These are phyloP conservation scores for Blepharisma undulans DNA, from an alignment of 169 alveolate genomes.

Conservation along the genomic window DNA sequence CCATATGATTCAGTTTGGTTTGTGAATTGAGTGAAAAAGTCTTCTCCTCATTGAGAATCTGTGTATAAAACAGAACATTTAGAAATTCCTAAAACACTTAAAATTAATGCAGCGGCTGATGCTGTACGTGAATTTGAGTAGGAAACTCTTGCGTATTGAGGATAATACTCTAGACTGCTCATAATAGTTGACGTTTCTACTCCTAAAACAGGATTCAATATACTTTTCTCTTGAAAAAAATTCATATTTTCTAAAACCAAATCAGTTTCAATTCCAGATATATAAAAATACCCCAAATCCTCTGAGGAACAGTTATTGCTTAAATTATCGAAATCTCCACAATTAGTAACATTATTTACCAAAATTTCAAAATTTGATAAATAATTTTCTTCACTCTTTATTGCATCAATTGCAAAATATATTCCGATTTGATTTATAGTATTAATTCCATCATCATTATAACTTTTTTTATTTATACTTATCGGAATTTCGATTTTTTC, in stretches of 20 bases:
- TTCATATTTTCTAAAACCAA: neutral
- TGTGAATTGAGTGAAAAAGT: neutral
- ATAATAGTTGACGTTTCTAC: neutral
- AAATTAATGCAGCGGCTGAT: neutral
- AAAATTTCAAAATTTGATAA: neutral
- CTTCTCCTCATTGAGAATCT: neutral
- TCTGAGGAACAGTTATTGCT: too few species aligned
- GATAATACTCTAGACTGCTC: neutral
- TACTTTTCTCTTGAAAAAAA: neutral
- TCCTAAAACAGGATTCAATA: neutral
- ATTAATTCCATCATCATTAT: neutral
- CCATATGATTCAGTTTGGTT: neutral
- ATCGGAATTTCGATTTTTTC: neutral
- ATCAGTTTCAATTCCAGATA: neutral
- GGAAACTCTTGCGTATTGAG: neutral
- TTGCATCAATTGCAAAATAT: neutral
- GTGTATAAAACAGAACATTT: neutral
- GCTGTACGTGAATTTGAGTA: neutral
- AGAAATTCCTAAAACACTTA: neutral
- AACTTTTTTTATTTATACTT: neutral
- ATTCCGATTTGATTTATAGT: neutral
- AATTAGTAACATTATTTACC: neutral
- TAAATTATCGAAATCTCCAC: too few species aligned
- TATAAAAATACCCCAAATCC: neutral
- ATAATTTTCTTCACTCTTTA: neutral